These are phyloP conservation scores for Naegleria fowleri DNA, from an alignment of 208 protist species.

Conservation along the genomic window DNA sequence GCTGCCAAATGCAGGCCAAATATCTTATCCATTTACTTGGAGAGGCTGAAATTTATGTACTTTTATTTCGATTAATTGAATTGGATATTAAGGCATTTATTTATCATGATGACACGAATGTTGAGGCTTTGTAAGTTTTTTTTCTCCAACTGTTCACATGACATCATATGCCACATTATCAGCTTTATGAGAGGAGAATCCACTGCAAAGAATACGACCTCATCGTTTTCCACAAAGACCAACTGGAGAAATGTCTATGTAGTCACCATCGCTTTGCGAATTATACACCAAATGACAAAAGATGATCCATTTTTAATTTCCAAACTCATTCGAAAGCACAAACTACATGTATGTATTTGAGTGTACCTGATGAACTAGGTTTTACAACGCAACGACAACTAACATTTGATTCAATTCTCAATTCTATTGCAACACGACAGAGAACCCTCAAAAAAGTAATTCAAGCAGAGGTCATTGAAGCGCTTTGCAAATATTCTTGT, in stretches of 20 bases:
- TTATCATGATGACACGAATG: not conserved
- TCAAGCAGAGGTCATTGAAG: not conserved
- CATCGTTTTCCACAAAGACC: not conserved
- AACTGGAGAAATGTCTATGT: slow-evolving; percentile 11
- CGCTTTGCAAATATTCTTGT: not conserved
- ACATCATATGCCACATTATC: no score
- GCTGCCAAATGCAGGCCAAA: not conserved
- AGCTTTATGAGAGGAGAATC: not conserved
- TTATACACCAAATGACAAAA: not conserved
- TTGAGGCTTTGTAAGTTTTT: not conserved
- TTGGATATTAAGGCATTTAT: not conserved
- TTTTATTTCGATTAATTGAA: not conserved
- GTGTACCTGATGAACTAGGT: no score
- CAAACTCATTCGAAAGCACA: not conserved
- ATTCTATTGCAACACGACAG: not conserved
- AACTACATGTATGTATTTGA: slow-evolving; percentile 5
- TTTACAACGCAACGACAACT: no score
- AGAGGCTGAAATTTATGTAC: not conserved
- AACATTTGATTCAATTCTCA: no score
- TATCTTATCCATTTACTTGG: not conserved
- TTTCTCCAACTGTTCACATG: no score
- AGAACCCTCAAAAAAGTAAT: not conserved
- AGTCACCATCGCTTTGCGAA: not conserved
- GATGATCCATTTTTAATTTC: not conserved
- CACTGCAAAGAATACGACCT: not conserved